phyloP scores from a whole-genome alignment of 2,329 filamentous ascomycete genomes.

The Teratosphaeria nubilosa region DNA sequence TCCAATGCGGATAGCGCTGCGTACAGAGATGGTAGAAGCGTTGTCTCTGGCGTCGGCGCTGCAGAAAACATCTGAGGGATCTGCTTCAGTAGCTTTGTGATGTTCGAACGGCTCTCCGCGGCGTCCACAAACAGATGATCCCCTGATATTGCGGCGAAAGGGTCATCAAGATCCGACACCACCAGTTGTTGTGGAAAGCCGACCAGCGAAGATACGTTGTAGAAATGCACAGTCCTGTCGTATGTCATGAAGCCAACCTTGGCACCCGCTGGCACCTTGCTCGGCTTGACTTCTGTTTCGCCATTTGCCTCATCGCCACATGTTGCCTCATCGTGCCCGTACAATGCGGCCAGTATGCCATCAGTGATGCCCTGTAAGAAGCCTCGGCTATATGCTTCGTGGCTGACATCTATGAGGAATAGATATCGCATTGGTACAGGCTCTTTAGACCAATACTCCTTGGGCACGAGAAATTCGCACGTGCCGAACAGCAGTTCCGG shows the following conservation, averaged over 20 bases:
- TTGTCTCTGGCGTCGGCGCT: slow-evolving; percentile 84
- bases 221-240: slow-evolving; percentile 96
- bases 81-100: slow-evolving; percentile 73
- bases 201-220: slow-evolving; percentile 73
- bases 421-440: slow-evolving; percentile 80
- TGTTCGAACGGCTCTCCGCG: slow-evolving; percentile 76
- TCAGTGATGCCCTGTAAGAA: slow-evolving; percentile 85
- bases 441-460: slow-evolving; percentile 96
- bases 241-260: slow-evolving; percentile 94
- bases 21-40: slow-evolving; percentile 72
- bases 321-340: slow-evolving; percentile 48
- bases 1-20: slow-evolving; percentile 76
- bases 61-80: slow-evolving; percentile 79
- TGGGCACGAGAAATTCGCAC: slow-evolving; percentile 91
- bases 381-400: slow-evolving; percentile 82
- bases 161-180: slow-evolving; percentile 94
- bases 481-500: slow-evolving; percentile 86
- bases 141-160: slow-evolving; percentile 74
- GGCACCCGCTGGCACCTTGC: slow-evolving; percentile 60
- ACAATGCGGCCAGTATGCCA: slow-evolving; percentile 75
- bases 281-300: slow-evolving; percentile 27
- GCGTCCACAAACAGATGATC: slow-evolving; percentile 93
- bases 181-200: slow-evolving; percentile 96
- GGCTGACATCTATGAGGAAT: slow-evolving; percentile 87
- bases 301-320: slow-evolving; percentile 38